Evolutionary conservation across 1,284 basidiomycete species (phyloP).

Genomic region (Tranzscheliella williamsii): DNA sequence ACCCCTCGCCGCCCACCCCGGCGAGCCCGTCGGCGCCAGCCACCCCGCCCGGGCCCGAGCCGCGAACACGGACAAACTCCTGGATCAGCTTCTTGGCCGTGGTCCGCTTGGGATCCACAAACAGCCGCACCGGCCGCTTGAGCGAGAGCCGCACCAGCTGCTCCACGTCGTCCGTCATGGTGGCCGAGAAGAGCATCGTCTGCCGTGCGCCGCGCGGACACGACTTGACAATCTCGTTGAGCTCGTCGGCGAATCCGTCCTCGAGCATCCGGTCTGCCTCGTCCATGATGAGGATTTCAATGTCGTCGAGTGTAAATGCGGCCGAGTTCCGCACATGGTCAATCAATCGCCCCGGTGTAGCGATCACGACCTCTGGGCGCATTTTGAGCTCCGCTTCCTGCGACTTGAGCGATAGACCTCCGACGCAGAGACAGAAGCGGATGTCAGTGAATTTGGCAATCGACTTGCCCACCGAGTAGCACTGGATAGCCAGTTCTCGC

Average conservation of each 20-base stretch:
- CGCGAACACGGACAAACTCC: conserved; percentile 70
- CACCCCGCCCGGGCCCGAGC: conserved; percentile 13
- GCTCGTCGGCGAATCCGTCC: conserved; percentile 92
- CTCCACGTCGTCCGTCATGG: conserved; percentile 96
- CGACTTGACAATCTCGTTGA: conserved; percentile 92
- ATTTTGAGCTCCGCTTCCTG: conserved; percentile 94
- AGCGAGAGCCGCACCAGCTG: conserved; percentile 90
- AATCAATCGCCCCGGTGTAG: conserved; percentile 94
- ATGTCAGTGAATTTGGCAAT: conserved; percentile 88
- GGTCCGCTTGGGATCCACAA: conserved; percentile 88
- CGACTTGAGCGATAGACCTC: conserved; percentile 88
- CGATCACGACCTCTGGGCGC: conserved; percentile 96
- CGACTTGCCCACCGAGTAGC: conserved; percentile 87
- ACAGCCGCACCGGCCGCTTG: conserved; percentile 74
- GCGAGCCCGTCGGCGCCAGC: conserved; percentile 67
- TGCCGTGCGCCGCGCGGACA: conserved; percentile 68
- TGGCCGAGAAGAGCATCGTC: conserved; percentile 89
- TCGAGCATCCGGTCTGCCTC: conserved; percentile 99
- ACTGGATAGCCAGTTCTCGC: conserved; percentile 96
- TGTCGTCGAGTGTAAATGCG: conserved; percentile 86
- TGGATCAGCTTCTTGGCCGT: conserved; percentile 88
- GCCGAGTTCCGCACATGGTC: conserved; percentile 95
- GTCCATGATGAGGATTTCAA: conserved; percentile 99
- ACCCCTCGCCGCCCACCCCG: conserved; percentile 71
- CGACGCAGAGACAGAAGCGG: conserved; percentile 93